Evolutionary conservation across 768 basidiomycete genomes (phyloP), one percentile per base, ranked within the genome.

Genomic region (Tylopilus sp.): DNA sequence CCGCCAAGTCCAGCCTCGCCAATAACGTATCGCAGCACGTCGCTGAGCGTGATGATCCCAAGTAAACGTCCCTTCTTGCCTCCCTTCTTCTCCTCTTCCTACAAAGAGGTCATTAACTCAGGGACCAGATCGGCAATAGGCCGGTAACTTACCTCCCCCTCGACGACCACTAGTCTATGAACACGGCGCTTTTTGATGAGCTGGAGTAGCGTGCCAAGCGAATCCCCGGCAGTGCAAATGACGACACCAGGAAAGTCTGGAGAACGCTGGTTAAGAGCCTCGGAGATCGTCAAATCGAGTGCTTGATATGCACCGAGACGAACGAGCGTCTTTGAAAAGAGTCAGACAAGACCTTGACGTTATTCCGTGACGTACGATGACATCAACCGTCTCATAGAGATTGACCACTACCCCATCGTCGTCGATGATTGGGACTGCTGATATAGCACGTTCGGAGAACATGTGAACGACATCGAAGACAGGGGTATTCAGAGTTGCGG

Each of bases 401-500:
- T 99, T 95, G 57, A 98, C 79, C 38, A 99, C 97, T 47, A 94
- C 80, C 9, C 95, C 95, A 8, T 92, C 80, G 51, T 88, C 82
- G 61, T 99, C 91, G 26, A 98, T 79, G 65, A 99, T 98, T 8
- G 97, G 97, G 6, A 99, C 95, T 6, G 95, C 95, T 9, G 91
- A 94, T 59, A 99, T 97, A 23, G 94, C 87, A 39, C 88, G 81
- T 69, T 94, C 90, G 0, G 92, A 95, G 69, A 98, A 98, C 88
- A 95, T 93, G 65, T 99, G 97, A 3, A 98, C 97, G 53, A 98
- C 93, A 63, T 98, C 94, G 61, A 97, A 98, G 3, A 99, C 97
- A 25, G 90, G 88, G 0, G 95, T 97, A 50, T 84, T 75, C 62
- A 95, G 75, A 28, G 85, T 94, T 11, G 95, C 95, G 0, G 94